Conservation (phyloP, 495 filamentous ascomycete genomes). For the Penicillium cinerascens region DNA sequence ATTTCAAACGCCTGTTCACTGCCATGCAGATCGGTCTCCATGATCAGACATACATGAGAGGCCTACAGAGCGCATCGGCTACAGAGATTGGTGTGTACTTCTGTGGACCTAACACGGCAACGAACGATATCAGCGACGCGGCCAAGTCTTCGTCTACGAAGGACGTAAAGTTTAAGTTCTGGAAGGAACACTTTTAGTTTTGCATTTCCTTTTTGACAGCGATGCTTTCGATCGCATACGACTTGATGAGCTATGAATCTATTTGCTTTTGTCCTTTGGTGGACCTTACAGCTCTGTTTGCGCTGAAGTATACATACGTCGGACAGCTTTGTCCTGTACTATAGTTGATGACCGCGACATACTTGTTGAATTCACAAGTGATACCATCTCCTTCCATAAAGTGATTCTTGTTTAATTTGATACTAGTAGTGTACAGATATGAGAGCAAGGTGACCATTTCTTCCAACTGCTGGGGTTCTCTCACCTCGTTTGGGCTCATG, state of each 20-base stretch:
- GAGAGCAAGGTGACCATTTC: no score
- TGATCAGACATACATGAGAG: constrained; percentile 78
- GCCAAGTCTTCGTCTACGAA: constrained; percentile 63
- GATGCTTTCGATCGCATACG: constrained; percentile 9
- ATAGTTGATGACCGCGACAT: constrained; percentile 10
- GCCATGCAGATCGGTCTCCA: constrained; percentile 86
- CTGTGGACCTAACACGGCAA: constrained; percentile 80
- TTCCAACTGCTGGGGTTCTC: background rate
- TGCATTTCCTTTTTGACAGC: background rate
- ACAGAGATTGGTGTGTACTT: constrained; percentile 98
- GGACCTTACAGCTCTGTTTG: background rate
- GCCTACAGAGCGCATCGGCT: constrained; percentile 62
- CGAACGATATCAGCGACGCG: constrained; percentile 80
- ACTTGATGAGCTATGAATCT: constrained; percentile 25
- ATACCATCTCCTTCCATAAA: background rate
- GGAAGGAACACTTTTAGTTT: constrained; percentile 85
- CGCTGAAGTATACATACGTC: constrained; percentile 2
- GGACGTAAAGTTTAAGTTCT: constrained; percentile 93
- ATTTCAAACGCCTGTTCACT: constrained; percentile 77
- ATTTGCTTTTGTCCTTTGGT: background rate
- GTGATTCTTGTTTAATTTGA: background rate
- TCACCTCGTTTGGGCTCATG: background rate
- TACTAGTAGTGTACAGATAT: background rate
- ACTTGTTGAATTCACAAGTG: background rate
- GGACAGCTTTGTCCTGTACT: constrained; percentile 15